Percentiles rank a stretch among this genome's conserved stretches.
These are phyloP conservation scores for Lipomyces japonicus DNA, from an alignment of 805 yeast species.

Conservation along the genomic window DNA sequence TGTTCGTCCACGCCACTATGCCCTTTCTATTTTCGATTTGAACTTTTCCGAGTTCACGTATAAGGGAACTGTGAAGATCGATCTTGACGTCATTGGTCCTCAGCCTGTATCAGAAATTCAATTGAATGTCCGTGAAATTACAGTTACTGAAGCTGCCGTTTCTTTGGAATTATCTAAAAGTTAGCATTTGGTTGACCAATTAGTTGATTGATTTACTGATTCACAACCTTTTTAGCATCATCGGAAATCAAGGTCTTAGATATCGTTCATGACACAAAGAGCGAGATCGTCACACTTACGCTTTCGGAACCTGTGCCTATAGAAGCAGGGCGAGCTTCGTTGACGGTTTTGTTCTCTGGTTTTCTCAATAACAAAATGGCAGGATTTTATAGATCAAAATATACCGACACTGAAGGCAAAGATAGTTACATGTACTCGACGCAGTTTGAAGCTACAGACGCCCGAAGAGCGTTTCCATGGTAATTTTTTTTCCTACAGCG, in stretches of 20 bases:
- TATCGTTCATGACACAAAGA: slow-evolving; percentile 42
- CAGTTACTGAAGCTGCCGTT: slow-evolving; percentile 19
- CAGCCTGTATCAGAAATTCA: slow-evolving; percentile 20
- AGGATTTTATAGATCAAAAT: slow-evolving; percentile 56
- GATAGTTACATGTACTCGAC: slow-evolving; percentile 75
- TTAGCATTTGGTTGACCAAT: neutral
- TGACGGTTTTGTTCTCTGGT: slow-evolving; percentile 54
- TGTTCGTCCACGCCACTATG: slow-evolving; percentile 28
- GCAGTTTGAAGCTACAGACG: slow-evolving; percentile 84
- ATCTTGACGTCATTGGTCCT: slow-evolving; percentile 27
- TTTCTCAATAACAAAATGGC: slow-evolving; percentile 63
- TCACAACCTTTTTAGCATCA: slow-evolving; percentile 12
- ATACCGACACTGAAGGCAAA: slow-evolving; percentile 50
- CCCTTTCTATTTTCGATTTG: slow-evolving; percentile 25
- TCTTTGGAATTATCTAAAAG: slow-evolving; percentile 25
- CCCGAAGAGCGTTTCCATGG: slow-evolving; percentile 83
- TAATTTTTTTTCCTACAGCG: neutral
- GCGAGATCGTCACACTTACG: slow-evolving; percentile 57
- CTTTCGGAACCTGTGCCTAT: slow-evolving; percentile 42
- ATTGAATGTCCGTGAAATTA: slow-evolving; percentile 27
- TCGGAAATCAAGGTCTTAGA: slow-evolving; percentile 34
- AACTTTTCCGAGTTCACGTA: slow-evolving; percentile 22
- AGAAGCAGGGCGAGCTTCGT: slow-evolving; percentile 41
- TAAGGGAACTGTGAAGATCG: slow-evolving; percentile 28
- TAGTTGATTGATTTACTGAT: neutral